phyloP scores from a whole-genome alignment of 106 monocot species.

The Acanthochlamys bracteata region DNA sequence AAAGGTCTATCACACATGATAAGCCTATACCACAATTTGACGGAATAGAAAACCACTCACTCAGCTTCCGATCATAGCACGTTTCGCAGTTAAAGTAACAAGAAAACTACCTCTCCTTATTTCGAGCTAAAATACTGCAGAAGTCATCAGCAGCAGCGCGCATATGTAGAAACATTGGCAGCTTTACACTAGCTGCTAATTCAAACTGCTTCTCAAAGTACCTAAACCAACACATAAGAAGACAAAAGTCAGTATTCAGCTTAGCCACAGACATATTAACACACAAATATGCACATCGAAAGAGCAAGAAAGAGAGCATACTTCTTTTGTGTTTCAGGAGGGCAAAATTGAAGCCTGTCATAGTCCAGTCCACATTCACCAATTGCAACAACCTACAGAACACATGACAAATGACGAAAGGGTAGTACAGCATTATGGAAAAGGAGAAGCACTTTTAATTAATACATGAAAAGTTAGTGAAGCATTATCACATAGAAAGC shows the following conservation, averaged over 20 bases:
- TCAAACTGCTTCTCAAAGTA: slow-evolving; percentile 96
- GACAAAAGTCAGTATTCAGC: neutral
- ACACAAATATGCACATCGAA: neutral
- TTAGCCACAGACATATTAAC: neutral
- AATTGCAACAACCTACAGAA: slow-evolving; percentile 82
- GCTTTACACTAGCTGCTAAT: slow-evolving; percentile 70
- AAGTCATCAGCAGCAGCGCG: slow-evolving; percentile 94
- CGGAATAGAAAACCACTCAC: too few relatives aligned
- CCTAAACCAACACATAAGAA: slow-evolving; percentile 27
- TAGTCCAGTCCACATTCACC: slow-evolving; percentile 99
- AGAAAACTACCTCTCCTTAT: slow-evolving; percentile 46
- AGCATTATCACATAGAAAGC: too few relatives aligned
- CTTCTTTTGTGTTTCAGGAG: slow-evolving; percentile 82
- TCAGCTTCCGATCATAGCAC: too few relatives aligned
- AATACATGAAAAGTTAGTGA: too few relatives aligned
- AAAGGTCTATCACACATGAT: too few relatives aligned
- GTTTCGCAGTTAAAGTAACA: too few relatives aligned
- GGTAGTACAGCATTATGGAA: too few relatives aligned
- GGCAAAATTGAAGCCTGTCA: slow-evolving; percentile 96
- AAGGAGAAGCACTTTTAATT: too few relatives aligned
- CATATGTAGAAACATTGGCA: slow-evolving; percentile 99
- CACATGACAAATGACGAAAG: neutral
- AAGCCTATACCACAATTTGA: neutral
- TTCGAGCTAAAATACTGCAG: slow-evolving; percentile 62
- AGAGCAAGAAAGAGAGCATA: slow-evolving; percentile 14